Percentiles rank a stretch among this genome's conserved stretches.
Evolutionary conservation across 2,329 filamentous ascomycete genomes (phyloP).

Genomic region (Colletotrichum plurivorum): DNA sequence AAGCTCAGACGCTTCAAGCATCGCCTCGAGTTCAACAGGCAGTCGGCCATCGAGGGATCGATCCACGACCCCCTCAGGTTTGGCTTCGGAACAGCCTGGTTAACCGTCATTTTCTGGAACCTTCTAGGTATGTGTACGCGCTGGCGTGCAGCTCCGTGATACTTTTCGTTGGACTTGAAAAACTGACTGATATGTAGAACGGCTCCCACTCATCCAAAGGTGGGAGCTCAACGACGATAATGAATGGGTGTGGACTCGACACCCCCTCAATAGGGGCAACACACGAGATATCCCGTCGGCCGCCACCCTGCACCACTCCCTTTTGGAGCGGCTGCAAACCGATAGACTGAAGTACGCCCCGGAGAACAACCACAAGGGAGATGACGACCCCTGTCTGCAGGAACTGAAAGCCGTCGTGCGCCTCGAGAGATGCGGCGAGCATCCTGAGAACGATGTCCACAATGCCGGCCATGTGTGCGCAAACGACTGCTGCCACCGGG

Average conservation of each 20-base stretch:
- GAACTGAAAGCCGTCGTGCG: too few species aligned
- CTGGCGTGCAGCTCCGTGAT: not conserved
- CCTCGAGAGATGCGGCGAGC: too few species aligned
- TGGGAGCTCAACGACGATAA: conserved; percentile 54
- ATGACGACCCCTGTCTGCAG: not conserved
- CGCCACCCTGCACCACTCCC: conserved; percentile 55
- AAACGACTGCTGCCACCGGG: not conserved
- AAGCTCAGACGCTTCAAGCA: conserved; percentile 47
- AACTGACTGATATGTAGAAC: not conserved
- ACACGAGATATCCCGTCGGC: conserved; percentile 55
- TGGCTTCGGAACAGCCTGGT: conserved; percentile 52
- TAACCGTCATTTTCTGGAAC: conserved; percentile 57
- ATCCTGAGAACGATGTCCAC: too few species aligned
- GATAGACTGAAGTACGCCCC: conserved; percentile 44
- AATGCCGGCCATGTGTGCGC: not conserved
- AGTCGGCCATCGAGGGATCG: conserved; percentile 48
- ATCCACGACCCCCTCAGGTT: conserved; percentile 57
- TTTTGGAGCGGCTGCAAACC: conserved; percentile 37
- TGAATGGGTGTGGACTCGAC: conserved; percentile 52
- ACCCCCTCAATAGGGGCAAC: conserved; percentile 54
- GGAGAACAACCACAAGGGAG: conserved; percentile 50
- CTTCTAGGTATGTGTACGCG: conserved; percentile 54
- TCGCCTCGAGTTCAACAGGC: conserved; percentile 41
- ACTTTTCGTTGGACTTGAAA: not conserved
- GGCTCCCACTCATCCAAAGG: conserved; percentile 53